Evolutionary conservation across 1,284 basidiomycete species (phyloP).

Genomic region (Schizopora paradoxa): DNA sequence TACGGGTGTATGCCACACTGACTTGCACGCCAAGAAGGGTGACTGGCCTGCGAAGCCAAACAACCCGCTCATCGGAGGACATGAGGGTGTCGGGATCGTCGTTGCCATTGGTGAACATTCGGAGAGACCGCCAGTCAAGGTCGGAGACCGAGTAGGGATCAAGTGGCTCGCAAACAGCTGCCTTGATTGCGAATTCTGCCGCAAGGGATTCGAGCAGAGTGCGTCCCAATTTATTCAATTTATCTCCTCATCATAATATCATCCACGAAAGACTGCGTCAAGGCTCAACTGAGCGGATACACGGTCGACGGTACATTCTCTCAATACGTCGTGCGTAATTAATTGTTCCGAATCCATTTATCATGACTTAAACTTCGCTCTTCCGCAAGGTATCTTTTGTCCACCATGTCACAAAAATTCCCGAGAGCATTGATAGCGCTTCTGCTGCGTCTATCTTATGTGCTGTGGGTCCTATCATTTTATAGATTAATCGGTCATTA

Average conservation of each 20-base stretch:
- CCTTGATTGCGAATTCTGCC: conserved; percentile 58
- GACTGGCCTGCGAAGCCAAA: conserved; percentile 47
- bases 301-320: conserved; percentile 53
- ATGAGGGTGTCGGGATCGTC: conserved; percentile 57
- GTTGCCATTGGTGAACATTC: conserved; percentile 62
- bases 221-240: conserved; percentile 24
- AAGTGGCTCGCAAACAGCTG: conserved; percentile 69
- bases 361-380: not conserved
- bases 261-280: conserved; percentile 36
- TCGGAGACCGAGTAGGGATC: conserved; percentile 69
- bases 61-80: conserved; percentile 64
- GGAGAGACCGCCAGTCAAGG: conserved; percentile 36
- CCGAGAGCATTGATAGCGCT: conserved; percentile 49
- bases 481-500: not conserved
- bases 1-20: conserved; percentile 63
- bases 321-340: conserved; percentile 38
- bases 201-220: conserved; percentile 48
- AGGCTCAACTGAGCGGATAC: conserved; percentile 47
- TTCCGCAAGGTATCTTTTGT: conserved; percentile 51
- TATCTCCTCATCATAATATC: conserved; percentile 12
- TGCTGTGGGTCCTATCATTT: conserved; percentile 36
- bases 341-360: not conserved
- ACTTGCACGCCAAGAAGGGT: conserved; percentile 53
- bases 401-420: conserved; percentile 63
- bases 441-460: conserved; percentile 64